Percentiles rank a stretch among this genome's conserved stretches.
phyloP scores from a whole-genome alignment of 495 filamentous ascomycete genomes.

The Acidomyces sp. region DNA sequence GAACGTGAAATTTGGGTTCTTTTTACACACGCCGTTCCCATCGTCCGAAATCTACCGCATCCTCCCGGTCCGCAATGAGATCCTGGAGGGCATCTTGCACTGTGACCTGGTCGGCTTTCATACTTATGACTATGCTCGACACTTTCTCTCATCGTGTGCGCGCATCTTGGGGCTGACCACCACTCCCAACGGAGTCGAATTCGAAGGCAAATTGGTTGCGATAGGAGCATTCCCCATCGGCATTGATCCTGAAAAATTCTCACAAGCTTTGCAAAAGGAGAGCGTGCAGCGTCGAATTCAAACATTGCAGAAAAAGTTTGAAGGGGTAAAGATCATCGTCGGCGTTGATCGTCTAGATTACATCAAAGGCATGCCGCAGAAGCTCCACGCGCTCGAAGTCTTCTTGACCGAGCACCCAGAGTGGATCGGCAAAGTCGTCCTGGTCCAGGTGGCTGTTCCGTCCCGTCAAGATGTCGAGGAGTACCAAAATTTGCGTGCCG shows the following conservation, averaged over 20 bases:
- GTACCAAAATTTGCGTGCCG: conserved; percentile 79
- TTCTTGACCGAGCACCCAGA: conserved; percentile 89
- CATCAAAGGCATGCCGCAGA: conserved; percentile 93
- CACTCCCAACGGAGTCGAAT: conserved; percentile 73
- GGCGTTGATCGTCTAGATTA: conserved; percentile 90
- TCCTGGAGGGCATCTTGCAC: conserved; percentile 65
- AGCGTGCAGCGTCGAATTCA: conserved; percentile 69
- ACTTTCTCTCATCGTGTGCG: conserved; percentile 78
- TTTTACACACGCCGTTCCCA: conserved; percentile 89
- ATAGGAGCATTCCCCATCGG: conserved; percentile 84
- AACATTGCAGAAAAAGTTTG: conserved; percentile 64
- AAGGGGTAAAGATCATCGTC: conserved; percentile 78
- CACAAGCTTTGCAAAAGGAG: conserved; percentile 66
- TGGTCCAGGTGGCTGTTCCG: conserved; percentile 89
- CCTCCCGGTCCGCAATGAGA: conserved; percentile 70
- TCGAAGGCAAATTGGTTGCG: conserved; percentile 55
- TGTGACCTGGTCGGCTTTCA: conserved; percentile 90
- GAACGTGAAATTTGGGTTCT: conserved; percentile 84
- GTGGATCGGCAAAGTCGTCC: conserved; percentile 76
- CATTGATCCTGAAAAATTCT: conserved; percentile 92
- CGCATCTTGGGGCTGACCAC: conserved; percentile 65
- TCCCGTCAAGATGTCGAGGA: conserved; percentile 89
- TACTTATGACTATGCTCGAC: conserved; percentile 83
- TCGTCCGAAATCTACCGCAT: conserved; percentile 85
- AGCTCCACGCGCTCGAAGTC: conserved; percentile 78